A percentile compares a stretch with the other conserved stretches of the same genome.
phyloP scores from a whole-genome alignment of 371 early-diverging fungal genomes.

The Lichtheimia hyalospora region DNA sequence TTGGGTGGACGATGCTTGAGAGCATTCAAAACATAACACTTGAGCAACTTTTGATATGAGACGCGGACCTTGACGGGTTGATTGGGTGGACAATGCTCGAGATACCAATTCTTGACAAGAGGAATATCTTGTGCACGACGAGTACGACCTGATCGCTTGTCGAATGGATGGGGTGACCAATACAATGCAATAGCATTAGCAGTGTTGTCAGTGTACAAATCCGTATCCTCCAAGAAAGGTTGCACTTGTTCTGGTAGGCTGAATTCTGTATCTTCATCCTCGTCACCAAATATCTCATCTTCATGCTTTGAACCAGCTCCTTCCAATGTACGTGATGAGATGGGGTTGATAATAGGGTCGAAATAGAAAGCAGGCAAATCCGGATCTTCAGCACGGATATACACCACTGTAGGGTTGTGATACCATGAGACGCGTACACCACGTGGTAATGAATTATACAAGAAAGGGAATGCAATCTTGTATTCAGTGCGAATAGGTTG shows the following conservation, averaged over 20 bases:
- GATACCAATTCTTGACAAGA: constrained; percentile 95
- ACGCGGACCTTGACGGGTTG: constrained; percentile 98
- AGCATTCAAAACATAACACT: constrained; percentile 88
- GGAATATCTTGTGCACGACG: constrained; percentile 95
- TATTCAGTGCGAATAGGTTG: constrained; percentile 98
- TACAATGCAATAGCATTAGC: constrained; percentile 90
- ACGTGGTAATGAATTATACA: constrained; percentile 96
- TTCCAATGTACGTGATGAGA: constrained; percentile 78
- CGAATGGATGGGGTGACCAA: constrained; percentile 98
- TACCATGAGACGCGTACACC: constrained; percentile 92
- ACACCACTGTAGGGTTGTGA: constrained; percentile 90
- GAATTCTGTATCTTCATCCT: constrained; percentile 72
- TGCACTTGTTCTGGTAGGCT: constrained; percentile 75
- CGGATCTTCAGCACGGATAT: constrained; percentile 89
- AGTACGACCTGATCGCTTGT: constrained; percentile 89
- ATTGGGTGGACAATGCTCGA: constrained; percentile 92
- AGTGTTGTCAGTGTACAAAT: constrained; percentile 90
- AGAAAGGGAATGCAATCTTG: constrained; percentile 97
- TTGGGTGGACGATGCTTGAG: constrained; percentile 87
- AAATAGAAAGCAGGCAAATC: constrained; percentile 97
- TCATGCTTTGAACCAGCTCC: constrained; percentile 63
- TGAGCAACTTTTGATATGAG: constrained; percentile 95
- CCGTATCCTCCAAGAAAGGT: constrained; percentile 83
- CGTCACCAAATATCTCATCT: constrained; percentile 86
- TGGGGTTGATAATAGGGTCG: constrained; percentile 96